Percentiles rank a stretch among this genome's conserved stretches.
Evolutionary conservation across 1,284 basidiomycete species (phyloP).

Genomic region (Abortiporus biennis): DNA sequence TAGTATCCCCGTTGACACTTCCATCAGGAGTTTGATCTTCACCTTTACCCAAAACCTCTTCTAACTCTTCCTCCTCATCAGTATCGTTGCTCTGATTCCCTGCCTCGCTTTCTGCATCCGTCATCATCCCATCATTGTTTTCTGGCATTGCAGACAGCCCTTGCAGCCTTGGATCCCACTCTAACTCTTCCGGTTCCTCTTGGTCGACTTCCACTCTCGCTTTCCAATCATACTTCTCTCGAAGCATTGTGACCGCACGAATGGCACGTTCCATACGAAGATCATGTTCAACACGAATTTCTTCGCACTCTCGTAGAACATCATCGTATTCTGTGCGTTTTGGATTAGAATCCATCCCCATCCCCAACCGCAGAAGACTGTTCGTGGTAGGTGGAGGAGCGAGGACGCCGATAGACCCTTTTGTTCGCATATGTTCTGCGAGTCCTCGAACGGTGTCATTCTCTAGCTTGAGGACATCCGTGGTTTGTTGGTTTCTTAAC

Average conservation of each 20-base stretch:
- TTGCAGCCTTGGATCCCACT: constrained; percentile 49
- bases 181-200: constrained; percentile 69
- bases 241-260: constrained; percentile 63
- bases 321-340: constrained; percentile 43
- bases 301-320: constrained; percentile 57
- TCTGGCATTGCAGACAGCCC: constrained; percentile 15
- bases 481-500: constrained; percentile 70
- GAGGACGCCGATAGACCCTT: constrained; percentile 47
- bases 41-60: constrained; percentile 29
- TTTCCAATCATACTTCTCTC: constrained; percentile 75
- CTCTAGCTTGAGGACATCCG: constrained; percentile 62
- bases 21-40: constrained; percentile 23
- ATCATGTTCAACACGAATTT: constrained; percentile 65
- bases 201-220: constrained; percentile 65
- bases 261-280: constrained; percentile 64
- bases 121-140: constrained; percentile 8
- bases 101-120: constrained; percentile 23
- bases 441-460: constrained; percentile 63
- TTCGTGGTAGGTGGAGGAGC: constrained; percentile 9
- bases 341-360: constrained; percentile 5
- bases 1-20: constrained; percentile 13
- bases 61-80: constrained; percentile 37
- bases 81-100: constrained; percentile 28
- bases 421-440: constrained; percentile 56
- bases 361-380: background rate